A percentile compares a stretch with the other conserved stretches of the same genome.
phyloP scores from a whole-genome alignment of 257 asterid genomes.

The Agastache rugosa region DNA sequence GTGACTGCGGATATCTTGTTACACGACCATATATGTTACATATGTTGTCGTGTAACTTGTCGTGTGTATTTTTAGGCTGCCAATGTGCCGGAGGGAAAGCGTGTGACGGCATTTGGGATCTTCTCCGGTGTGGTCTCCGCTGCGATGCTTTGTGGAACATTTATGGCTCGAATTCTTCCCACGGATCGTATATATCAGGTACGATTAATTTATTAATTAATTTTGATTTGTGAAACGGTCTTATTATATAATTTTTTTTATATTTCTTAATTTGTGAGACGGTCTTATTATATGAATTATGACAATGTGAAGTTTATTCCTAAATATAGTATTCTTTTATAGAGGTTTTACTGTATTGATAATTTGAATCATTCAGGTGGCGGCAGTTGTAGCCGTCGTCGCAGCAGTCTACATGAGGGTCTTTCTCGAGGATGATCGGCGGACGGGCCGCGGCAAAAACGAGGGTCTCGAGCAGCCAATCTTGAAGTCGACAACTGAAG shows the following conservation, averaged over 20 bases:
- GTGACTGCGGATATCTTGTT: background rate
- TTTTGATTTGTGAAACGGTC: background rate
- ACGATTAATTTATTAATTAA: background rate
- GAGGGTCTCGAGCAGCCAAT: constrained; percentile 39
- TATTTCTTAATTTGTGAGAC: background rate
- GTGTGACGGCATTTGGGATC: constrained; percentile 59
- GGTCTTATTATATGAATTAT: too few relatives aligned
- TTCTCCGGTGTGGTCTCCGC: constrained; percentile 56
- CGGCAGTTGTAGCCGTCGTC: constrained; percentile 45
- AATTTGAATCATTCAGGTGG: constrained; percentile 39
- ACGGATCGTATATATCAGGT: constrained; percentile 54
- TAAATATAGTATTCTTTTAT: too few relatives aligned
- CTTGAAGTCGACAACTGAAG: constrained; percentile 28
- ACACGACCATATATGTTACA: background rate
- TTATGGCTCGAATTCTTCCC: constrained; percentile 62
- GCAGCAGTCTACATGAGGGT: constrained; percentile 63
- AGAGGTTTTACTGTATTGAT: too few relatives aligned
- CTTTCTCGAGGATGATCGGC: constrained; percentile 47
- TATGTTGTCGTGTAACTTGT: too few relatives aligned
- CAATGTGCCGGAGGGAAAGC: constrained; percentile 56
- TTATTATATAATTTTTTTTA: background rate
- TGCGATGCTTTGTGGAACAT: constrained; percentile 56
- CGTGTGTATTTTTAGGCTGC: constrained; percentile 46
- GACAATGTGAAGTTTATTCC: too few relatives aligned
- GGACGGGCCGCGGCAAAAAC: background rate